These are phyloP conservation scores for Zasmidium angulare DNA, from an alignment of 2,329 filamentous ascomycete genomes.

Conservation along the genomic window DNA sequence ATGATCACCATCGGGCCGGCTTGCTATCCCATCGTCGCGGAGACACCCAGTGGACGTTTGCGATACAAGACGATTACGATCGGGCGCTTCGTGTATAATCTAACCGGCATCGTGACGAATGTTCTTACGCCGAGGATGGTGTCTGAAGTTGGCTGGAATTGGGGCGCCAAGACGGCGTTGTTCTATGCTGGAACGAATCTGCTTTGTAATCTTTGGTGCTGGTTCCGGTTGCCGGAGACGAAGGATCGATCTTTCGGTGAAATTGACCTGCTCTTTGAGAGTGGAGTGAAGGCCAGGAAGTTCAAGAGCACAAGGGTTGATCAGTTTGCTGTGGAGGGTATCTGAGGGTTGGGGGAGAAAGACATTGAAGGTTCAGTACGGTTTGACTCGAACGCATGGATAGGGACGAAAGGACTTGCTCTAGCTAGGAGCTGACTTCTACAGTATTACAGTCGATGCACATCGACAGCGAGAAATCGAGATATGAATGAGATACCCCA, in stretches of 20 bases:
- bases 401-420: too few relatives aligned
- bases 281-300: conserved; percentile 30
- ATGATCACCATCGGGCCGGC: conserved; percentile 33
- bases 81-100: conserved; percentile 29
- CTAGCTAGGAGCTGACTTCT: too few relatives aligned
- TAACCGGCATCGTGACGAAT: conserved; percentile 32
- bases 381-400: too few relatives aligned
- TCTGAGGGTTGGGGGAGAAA: too few relatives aligned
- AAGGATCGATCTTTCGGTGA: conserved; percentile 38
- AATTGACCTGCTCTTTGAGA: conserved; percentile 39
- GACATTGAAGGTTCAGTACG: too few relatives aligned
- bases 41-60: conserved; percentile 29
- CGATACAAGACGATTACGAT: conserved; percentile 31
- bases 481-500: too few relatives aligned
- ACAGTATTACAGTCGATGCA: too few relatives aligned
- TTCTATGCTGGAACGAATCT: conserved; percentile 6
- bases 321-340: too few relatives aligned
- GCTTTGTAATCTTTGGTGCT: conserved; percentile 32
- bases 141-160: conserved; percentile 27
- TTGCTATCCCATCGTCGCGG: conserved; percentile 31
- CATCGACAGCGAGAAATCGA: too few relatives aligned
- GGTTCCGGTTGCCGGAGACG: conserved; percentile 37
- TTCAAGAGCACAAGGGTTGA: too few relatives aligned
- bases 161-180: conserved; percentile 27
- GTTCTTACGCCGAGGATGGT: conserved; percentile 38